Conservation (phyloP, 2,329 filamentous ascomycete species). For the Cladosporium sp. region DNA sequence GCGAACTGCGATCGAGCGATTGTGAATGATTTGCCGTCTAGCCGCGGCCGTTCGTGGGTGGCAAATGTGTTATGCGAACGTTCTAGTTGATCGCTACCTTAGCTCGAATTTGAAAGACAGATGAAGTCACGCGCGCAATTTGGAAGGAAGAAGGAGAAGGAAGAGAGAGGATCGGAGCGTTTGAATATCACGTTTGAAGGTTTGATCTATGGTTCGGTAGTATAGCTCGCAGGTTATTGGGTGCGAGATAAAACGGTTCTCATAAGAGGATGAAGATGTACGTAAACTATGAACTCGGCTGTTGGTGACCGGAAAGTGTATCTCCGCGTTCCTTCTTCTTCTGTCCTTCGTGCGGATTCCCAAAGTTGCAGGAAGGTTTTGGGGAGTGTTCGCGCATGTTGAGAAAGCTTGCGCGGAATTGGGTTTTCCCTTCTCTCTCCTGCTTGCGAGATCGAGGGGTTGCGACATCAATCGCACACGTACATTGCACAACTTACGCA, state of each 20-base stretch:
- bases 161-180: too few relatives aligned
- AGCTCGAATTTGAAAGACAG: too few relatives aligned
- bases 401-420: not conserved
- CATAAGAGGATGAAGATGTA: too few relatives aligned
- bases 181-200: too few relatives aligned
- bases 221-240: too few relatives aligned
- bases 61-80: not conserved
- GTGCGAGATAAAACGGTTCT: too few relatives aligned
- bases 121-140: too few relatives aligned
- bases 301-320: not conserved
- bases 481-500: constrained; percentile 2
- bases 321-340: not conserved
- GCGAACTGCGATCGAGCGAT: not conserved
- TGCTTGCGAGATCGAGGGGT: not conserved
- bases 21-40: not conserved
- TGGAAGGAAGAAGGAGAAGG: too few relatives aligned
- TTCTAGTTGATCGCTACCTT: too few relatives aligned
- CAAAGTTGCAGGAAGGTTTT: not conserved
- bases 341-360: not conserved
- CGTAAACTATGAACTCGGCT: too few relatives aligned
- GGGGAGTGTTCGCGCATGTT: not conserved
- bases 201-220: too few relatives aligned
- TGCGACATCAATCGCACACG: not conserved
- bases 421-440: not conserved
- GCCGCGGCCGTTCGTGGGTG: not conserved